A percentile compares a stretch with the other conserved stretches of the same genome.
Evolutionary conservation across 306 rosid species (phyloP).

Genomic region (Nissolia schottii): DNA sequence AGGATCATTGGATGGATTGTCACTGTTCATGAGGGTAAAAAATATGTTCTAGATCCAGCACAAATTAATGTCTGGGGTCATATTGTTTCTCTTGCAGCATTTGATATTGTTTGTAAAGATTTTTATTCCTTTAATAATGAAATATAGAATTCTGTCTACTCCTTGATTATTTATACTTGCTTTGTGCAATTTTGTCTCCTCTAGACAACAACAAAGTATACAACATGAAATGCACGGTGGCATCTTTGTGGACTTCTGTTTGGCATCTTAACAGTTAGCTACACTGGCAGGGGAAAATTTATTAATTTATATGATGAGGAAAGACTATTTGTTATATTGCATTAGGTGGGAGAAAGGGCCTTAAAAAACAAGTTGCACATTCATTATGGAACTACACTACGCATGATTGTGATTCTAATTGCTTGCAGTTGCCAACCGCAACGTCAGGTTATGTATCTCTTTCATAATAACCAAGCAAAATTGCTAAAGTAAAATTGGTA

Average conservation of each 20-base stretch:
- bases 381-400: neutral
- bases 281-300: too few relatives aligned
- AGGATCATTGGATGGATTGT: neutral
- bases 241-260: neutral
- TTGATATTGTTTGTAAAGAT: neutral
- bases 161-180: neutral
- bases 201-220: neutral
- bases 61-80: neutral
- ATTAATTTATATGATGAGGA: too few relatives aligned
- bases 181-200: neutral
- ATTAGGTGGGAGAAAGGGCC: neutral
- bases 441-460: neutral
- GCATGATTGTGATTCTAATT: neutral
- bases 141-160: neutral
- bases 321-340: too few relatives aligned
- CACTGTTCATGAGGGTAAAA: neutral
- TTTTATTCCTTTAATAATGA: too few relatives aligned
- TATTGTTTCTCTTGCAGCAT: neutral
- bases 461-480: too few relatives aligned
- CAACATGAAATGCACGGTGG: neutral
- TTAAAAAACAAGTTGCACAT: too few relatives aligned
- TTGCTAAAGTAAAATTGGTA: neutral
- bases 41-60: neutral
- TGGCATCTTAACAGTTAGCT: neutral
- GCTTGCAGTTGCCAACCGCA: neutral